Conservation (phyloP, 352 stramenopile species). For the Globisporangium carolinianum region DNA sequence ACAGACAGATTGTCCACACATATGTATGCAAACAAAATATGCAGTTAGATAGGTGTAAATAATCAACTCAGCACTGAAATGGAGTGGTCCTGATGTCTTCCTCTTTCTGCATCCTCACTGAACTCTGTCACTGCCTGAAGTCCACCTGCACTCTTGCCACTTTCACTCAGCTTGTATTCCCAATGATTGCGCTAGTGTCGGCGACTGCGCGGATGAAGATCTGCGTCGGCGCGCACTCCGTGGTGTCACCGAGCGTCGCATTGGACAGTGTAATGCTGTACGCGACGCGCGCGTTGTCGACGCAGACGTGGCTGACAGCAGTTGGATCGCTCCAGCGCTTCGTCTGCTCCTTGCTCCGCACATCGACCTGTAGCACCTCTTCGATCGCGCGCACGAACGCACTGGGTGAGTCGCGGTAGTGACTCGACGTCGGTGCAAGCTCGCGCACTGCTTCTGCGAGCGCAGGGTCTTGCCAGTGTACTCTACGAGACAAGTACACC, state of each 20-base stretch:
- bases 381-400: constrained; percentile 43
- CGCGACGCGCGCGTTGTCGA: constrained; percentile 50
- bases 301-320: constrained; percentile 33
- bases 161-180: too few relatives aligned
- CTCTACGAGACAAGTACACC: constrained; percentile 10
- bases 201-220: constrained; percentile 3
- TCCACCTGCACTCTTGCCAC: too few relatives aligned
- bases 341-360: constrained; percentile 74
- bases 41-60: too few relatives aligned
- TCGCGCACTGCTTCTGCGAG: constrained; percentile 19
- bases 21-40: too few relatives aligned
- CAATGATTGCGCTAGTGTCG: not conserved
- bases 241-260: too few relatives aligned
- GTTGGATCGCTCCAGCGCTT: constrained; percentile 28
- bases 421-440: constrained; percentile 30
- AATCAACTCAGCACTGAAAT: too few relatives aligned
- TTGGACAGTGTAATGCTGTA: constrained; percentile 21
- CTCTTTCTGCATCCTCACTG: not conserved
- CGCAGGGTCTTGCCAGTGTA: constrained; percentile 36
- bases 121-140: too few relatives aligned
- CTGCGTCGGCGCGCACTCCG: too few relatives aligned
- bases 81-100: too few relatives aligned
- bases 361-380: constrained; percentile 61
- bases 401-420: constrained; percentile 28
- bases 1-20: too few relatives aligned